phyloP scores from a whole-genome alignment of 768 basidiomycete genomes.

The Russula lepida region DNA sequence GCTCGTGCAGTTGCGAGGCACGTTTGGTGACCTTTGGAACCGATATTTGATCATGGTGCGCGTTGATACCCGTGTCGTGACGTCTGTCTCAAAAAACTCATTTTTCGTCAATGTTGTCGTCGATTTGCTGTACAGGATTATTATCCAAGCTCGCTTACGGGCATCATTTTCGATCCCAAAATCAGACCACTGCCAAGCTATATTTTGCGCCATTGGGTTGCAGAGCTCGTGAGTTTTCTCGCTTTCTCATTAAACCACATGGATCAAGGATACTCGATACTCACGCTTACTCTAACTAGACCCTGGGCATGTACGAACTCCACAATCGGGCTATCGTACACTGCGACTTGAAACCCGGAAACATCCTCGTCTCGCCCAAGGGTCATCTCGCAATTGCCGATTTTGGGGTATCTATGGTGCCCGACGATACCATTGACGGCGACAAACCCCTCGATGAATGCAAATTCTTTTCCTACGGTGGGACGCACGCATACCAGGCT shows the following conservation, averaged over 20 bases:
- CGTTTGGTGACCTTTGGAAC: slow-evolving; percentile 9
- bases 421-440: background rate
- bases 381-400: slow-evolving; percentile 21
- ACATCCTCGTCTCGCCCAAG: slow-evolving; percentile 19
- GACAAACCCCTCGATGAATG: background rate
- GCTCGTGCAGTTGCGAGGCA: slow-evolving; percentile 3
- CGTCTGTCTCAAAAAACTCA: background rate
- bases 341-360: slow-evolving; percentile 42
- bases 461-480: background rate
- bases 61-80: background rate
- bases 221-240: slow-evolving; percentile 8
- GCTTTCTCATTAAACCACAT: background rate
- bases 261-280: background rate
- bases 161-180: background rate
- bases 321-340: slow-evolving; percentile 36
- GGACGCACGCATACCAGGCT: slow-evolving; percentile 17
- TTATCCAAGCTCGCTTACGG: slow-evolving; percentile 12
- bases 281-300: background rate
- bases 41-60: slow-evolving; percentile 15
- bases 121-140: slow-evolving; percentile 6
- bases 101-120: background rate
- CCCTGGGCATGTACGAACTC: slow-evolving; percentile 27
- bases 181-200: background rate
- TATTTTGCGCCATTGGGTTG: slow-evolving; percentile 2
- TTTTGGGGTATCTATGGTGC: slow-evolving; percentile 10